Conservation (phyloP, 2,329 filamentous ascomycete species). For the Apiospora pterosperma region DNA sequence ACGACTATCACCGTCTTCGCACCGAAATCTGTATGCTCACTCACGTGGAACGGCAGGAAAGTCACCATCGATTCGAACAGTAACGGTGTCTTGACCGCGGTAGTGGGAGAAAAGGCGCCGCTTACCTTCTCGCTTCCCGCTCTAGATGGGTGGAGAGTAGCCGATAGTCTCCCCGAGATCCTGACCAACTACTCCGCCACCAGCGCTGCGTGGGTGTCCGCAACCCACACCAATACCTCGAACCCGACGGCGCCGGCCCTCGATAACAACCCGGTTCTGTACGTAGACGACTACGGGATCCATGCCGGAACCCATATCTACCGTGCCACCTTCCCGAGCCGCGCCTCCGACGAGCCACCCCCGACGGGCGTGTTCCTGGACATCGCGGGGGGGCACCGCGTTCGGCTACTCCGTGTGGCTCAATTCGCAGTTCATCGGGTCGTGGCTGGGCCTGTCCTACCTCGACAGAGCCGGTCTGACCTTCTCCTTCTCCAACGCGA, state of each 20-base stretch:
- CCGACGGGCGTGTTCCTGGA: conserved; percentile 45
- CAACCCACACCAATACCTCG: conserved; percentile 45
- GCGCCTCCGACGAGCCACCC: conserved; percentile 24
- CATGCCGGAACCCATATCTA: conserved; percentile 53
- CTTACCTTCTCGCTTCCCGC: conserved; percentile 32
- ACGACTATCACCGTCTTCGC: conserved; percentile 45
- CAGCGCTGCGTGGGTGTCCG: conserved; percentile 40
- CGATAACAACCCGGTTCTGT: conserved; percentile 53
- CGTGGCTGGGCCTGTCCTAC: conserved; percentile 48
- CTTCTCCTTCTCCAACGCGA: conserved; percentile 49
- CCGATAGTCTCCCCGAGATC: conserved; percentile 47
- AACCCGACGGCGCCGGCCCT: conserved; percentile 43
- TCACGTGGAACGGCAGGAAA: conserved; percentile 51
- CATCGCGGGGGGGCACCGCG: conserved; percentile 49
- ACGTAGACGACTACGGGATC: conserved; percentile 54
- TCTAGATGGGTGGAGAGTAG: conserved; percentile 42
- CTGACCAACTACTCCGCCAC: conserved; percentile 38
- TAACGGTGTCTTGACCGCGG: conserved; percentile 24
- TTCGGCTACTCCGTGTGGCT: conserved; percentile 57
- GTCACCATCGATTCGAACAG: conserved; percentile 21
- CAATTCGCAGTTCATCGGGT: conserved; percentile 54
- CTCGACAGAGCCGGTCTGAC: conserved; percentile 31
- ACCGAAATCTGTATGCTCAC: conserved; percentile 36
- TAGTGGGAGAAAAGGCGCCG: conserved; percentile 20
- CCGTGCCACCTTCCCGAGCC: conserved; percentile 44